These are phyloP conservation scores for Exophiala viscosa DNA, from an alignment of 2,329 filamentous ascomycete species.

Conservation along the genomic window DNA sequence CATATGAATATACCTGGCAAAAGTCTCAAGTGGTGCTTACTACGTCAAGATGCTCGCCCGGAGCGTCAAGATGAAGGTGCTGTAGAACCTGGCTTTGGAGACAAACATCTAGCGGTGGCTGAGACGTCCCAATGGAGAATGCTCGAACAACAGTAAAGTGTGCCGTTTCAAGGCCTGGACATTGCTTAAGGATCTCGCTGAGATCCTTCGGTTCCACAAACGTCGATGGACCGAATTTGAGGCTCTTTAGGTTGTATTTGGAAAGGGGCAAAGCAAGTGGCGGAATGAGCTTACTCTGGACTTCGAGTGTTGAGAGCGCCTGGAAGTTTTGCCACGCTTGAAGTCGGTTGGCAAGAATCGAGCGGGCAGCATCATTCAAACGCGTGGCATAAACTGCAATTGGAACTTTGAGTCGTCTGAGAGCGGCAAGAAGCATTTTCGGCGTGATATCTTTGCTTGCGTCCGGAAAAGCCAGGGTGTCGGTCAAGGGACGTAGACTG, in stretches of 20 bases:
- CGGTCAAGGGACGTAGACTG: constrained; percentile 48
- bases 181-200: constrained; percentile 2
- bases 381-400: constrained; percentile 31
- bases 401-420: constrained; percentile 36
- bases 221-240: background rate
- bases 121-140: no score
- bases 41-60: no score
- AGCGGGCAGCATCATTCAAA: background rate
- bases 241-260: constrained; percentile 10
- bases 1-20: no score
- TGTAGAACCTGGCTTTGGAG: no score
- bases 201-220: background rate
- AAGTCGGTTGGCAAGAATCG: background rate
- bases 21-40: no score
- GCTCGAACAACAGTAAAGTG: constrained; percentile 1
- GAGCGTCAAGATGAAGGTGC: background rate
- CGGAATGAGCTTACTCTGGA: background rate
- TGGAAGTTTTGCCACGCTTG: background rate
- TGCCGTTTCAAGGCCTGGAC: constrained; percentile 5
- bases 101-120: no score
- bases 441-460: constrained; percentile 41
- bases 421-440: constrained; percentile 32
- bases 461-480: constrained; percentile 49
- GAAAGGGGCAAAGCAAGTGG: background rate
- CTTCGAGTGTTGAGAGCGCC: constrained; percentile 6